Percentiles rank a stretch among this genome's conserved stretches.
These are phyloP conservation scores for Gelatoporia subvermispora DNA, from an alignment of 768 basidiomycete species.

Conservation along the genomic window DNA sequence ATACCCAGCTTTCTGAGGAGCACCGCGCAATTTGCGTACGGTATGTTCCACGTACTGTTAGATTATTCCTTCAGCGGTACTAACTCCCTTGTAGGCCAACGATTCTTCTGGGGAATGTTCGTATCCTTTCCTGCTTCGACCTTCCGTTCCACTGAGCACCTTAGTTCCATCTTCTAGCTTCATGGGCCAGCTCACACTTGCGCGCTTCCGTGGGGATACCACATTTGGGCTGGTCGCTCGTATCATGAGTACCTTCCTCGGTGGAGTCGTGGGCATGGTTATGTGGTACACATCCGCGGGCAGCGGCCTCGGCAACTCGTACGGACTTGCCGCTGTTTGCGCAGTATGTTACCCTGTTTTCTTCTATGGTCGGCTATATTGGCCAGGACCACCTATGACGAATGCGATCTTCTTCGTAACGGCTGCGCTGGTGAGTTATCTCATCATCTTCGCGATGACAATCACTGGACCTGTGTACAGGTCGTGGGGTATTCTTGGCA, in stretches of 20 bases:
- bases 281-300: constrained; percentile 74
- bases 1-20: constrained; percentile 54
- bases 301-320: constrained; percentile 52
- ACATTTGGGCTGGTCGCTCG: constrained; percentile 59
- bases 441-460: background rate
- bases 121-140: constrained; percentile 14
- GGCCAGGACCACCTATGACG: constrained; percentile 69
- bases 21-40: constrained; percentile 53
- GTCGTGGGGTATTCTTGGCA: constrained; percentile 74
- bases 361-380: constrained; percentile 67
- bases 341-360: constrained; percentile 70
- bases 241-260: constrained; percentile 59
- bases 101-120: constrained; percentile 70
- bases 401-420: constrained; percentile 68
- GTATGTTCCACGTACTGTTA: constrained; percentile 29
- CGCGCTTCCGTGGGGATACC: constrained; percentile 74
- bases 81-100: constrained; percentile 39
- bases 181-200: constrained; percentile 70
- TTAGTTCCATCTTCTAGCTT: constrained; percentile 35
- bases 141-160: background rate
- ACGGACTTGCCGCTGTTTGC: constrained; percentile 64
- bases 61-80: background rate
- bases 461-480: constrained; percentile 27
- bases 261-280: constrained; percentile 54
- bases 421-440: constrained; percentile 43